phyloP scores from a whole-genome alignment of 1,284 basidiomycete species.

The Ceratobasidium sp. region DNA sequence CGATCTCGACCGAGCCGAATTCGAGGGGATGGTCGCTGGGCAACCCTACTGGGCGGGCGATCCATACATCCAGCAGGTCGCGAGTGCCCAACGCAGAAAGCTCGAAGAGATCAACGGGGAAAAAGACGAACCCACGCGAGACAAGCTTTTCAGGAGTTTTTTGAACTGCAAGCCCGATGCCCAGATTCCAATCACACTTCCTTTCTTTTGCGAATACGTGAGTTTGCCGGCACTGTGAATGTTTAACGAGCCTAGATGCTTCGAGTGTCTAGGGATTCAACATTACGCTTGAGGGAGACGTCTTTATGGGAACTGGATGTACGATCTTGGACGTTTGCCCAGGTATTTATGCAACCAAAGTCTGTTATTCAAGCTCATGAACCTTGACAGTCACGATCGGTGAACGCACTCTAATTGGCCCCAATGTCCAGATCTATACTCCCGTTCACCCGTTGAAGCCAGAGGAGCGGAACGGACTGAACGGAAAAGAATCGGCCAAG shows the following conservation, averaged over 20 bases:
- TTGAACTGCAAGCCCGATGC: conserved; percentile 41
- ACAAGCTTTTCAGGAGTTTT: conserved; percentile 42
- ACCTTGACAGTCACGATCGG: conserved; percentile 48
- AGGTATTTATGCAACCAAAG: conserved; percentile 43
- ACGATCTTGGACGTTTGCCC: conserved; percentile 49
- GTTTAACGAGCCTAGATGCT: neutral
- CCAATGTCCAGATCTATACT: conserved; percentile 51
- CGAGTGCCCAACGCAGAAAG: conserved; percentile 39
- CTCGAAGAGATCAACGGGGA: conserved; percentile 44
- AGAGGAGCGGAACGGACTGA: conserved; percentile 46
- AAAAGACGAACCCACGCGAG: conserved; percentile 41
- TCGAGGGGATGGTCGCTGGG: conserved; percentile 45
- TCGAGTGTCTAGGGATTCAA: conserved; percentile 47
- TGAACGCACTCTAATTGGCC: conserved; percentile 50
- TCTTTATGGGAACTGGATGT: conserved; percentile 48
- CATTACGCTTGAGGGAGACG: conserved; percentile 47
- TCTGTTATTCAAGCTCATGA: conserved; percentile 35
- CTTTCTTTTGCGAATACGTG: conserved; percentile 49
- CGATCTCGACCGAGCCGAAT: conserved; percentile 37
- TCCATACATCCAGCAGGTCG: conserved; percentile 45
- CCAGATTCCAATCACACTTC: conserved; percentile 39
- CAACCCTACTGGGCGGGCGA: conserved; percentile 46
- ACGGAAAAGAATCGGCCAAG: conserved; percentile 47
- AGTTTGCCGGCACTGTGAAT: conserved; percentile 35
- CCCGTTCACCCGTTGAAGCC: conserved; percentile 52